phyloP scores from a whole-genome alignment of 805 yeast species.

The Nakazawaea anatomiae region DNA sequence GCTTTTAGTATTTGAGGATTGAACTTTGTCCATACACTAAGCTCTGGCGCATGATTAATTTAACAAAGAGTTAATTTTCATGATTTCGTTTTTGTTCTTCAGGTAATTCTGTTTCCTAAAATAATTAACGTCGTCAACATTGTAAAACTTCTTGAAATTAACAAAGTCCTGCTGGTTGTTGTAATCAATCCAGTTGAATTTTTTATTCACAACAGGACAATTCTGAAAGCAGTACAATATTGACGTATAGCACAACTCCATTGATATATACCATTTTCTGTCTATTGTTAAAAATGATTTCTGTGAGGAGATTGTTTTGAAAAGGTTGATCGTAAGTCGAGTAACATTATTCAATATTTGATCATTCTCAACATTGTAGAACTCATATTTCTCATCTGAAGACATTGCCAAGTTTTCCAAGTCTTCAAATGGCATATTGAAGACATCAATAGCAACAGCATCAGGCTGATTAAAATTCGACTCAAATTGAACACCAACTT shows the following conservation, averaged over 20 bases:
- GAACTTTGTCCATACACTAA: no score
- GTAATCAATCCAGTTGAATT: slow-evolving; percentile 1
- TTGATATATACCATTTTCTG: slow-evolving; percentile 5
- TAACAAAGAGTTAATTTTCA: slow-evolving; percentile 9
- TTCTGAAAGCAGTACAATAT: slow-evolving; percentile 1
- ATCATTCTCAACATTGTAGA: slow-evolving; percentile 4
- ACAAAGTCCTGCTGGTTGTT: slow-evolving; percentile 1
- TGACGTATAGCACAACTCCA: slow-evolving; percentile 4
- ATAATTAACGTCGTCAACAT: background rate
- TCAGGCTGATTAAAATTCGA: slow-evolving; percentile 1
- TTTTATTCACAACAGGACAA: background rate
- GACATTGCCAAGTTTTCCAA: slow-evolving; percentile 4
- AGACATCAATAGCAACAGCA: background rate
- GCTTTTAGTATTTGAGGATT: no score
- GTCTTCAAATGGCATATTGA: slow-evolving; percentile 4
- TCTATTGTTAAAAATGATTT: slow-evolving; percentile 9
- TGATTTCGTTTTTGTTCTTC: slow-evolving; percentile 5
- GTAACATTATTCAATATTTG: background rate
- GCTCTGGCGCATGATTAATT: background rate
- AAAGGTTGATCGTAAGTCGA: background rate
- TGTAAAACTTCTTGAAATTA: slow-evolving; percentile 6
- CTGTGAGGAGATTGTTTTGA: slow-evolving; percentile 1
- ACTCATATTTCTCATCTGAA: background rate
- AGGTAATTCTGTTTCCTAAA: slow-evolving; percentile 5
- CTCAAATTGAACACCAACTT: background rate